Conservation (phyloP, 192 early-diverging fungal genomes). For the Gonapodya sp. region DNA sequence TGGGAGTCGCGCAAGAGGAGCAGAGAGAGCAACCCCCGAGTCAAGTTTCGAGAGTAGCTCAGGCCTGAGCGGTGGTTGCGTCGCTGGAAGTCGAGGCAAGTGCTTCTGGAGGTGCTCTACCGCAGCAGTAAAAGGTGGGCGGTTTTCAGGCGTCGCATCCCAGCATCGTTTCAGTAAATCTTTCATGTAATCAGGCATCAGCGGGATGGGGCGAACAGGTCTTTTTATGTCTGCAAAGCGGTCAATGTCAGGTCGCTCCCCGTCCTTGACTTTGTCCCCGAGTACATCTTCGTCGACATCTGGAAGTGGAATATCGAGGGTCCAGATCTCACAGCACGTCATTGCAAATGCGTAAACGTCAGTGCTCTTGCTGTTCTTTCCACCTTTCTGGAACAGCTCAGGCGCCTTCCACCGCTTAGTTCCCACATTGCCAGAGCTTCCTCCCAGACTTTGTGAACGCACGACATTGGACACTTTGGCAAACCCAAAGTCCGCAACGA, state of each 20-base stretch:
- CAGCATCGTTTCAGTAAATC: not conserved
- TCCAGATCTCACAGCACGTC: not conserved
- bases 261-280: not conserved
- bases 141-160: not conserved
- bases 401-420: not conserved
- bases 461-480: not conserved
- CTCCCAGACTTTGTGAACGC: not conserved
- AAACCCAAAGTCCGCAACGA: slow-evolving; percentile 85
- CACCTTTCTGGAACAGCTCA: not conserved
- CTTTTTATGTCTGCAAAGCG: not conserved
- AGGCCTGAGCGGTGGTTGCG: too few species aligned
- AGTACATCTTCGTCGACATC: not conserved
- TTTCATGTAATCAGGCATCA: not conserved
- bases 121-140: not conserved
- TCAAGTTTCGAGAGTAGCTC: too few species aligned
- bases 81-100: too few species aligned
- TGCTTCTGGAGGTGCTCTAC: too few species aligned
- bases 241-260: not conserved
- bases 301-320: not conserved
- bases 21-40: too few species aligned
- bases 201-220: not conserved
- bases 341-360: not conserved
- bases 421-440: not conserved
- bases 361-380: not conserved
- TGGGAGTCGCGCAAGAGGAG: too few species aligned